A percentile compares a stretch with the other conserved stretches of the same genome.
Evolutionary conservation across 192 early-diverging fungal species (phyloP).

Genomic region (Coemansia sp.): DNA sequence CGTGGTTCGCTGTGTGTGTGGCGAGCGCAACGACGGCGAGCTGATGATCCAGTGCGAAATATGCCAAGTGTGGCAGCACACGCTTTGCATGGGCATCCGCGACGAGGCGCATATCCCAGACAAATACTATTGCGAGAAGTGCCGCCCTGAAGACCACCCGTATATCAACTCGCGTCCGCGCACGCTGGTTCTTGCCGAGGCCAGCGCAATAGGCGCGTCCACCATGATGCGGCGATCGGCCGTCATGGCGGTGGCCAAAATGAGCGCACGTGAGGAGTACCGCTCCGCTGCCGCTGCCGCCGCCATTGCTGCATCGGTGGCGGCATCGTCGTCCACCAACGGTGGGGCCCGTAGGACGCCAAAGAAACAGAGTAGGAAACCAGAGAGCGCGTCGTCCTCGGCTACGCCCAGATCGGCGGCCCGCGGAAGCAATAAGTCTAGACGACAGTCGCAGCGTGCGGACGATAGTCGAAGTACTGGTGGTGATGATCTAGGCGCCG

Average conservation of each 20-base stretch:
- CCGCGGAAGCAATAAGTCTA: not conserved
- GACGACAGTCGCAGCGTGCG: not conserved
- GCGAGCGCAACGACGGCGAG: conserved; percentile 61
- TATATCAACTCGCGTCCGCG: conserved; percentile 56
- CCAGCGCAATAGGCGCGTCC: conserved; percentile 35
- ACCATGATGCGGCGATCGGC: conserved; percentile 53
- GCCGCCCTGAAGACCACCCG: conserved; percentile 78
- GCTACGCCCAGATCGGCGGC: not conserved
- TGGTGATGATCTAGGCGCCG: not conserved
- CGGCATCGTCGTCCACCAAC: conserved; percentile 13
- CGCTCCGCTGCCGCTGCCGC: conserved; percentile 33
- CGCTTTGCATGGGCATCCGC: conserved; percentile 82
- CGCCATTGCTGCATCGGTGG: conserved; percentile 43
- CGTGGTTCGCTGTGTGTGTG: conserved; percentile 51
- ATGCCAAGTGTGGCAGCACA: conserved; percentile 94
- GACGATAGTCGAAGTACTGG: not conserved
- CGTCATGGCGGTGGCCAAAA: conserved; percentile 51
- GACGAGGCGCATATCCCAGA: conserved; percentile 75
- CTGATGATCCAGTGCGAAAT: conserved; percentile 94
- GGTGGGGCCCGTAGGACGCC: conserved; percentile 8
- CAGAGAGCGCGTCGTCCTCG: not conserved
- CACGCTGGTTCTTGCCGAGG: conserved; percentile 42
- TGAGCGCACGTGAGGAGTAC: conserved; percentile 49
- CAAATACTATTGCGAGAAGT: conserved; percentile 91
- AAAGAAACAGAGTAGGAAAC: conserved; percentile 9